These are phyloP conservation scores for Gonium pectorale DNA, from an alignment of 139 green algal genomes.

Conservation along the genomic window DNA sequence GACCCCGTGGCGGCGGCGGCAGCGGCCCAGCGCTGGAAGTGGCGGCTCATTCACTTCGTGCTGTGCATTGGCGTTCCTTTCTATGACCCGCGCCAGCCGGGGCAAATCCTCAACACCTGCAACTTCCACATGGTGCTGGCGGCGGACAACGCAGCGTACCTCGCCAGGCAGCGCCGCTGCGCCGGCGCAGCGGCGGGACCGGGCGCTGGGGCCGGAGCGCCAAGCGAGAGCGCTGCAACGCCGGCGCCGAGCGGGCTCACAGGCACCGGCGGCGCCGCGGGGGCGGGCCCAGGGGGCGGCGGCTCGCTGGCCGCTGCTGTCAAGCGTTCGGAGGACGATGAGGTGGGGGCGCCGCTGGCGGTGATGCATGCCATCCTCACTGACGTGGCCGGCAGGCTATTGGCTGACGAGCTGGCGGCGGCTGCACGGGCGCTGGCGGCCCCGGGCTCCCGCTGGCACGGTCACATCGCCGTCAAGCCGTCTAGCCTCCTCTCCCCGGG, in stretches of 20 bases:
- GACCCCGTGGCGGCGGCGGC: constrained; percentile 7
- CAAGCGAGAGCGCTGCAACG: constrained; percentile 1
- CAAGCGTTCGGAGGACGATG: constrained; percentile 30
- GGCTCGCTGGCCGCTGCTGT: constrained; percentile 9
- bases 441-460: constrained; percentile 42
- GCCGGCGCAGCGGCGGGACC: not conserved
- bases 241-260: constrained; percentile 9
- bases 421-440: constrained; percentile 35
- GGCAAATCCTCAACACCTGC: constrained; percentile 43
- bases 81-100: constrained; percentile 38
- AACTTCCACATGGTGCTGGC: constrained; percentile 58
- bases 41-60: constrained; percentile 56
- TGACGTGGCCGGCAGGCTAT: constrained; percentile 49
- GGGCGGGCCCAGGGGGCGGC: not conserved
- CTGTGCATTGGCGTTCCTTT: constrained; percentile 39
- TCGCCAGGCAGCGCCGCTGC: not conserved
- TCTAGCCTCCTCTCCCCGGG: constrained; percentile 30
- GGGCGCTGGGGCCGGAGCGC: not conserved
- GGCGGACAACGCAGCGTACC: constrained; percentile 57
- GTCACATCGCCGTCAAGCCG: constrained; percentile 36
- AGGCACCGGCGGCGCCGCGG: not conserved
- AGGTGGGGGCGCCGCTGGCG: constrained; percentile 40
- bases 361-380: constrained; percentile 53
- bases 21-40: constrained; percentile 54
- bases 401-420: constrained; percentile 46